A percentile compares a stretch with the other conserved stretches of the same genome.
phyloP scores from a whole-genome alignment of 1,284 basidiomycete genomes.

The Boletus sp. region DNA sequence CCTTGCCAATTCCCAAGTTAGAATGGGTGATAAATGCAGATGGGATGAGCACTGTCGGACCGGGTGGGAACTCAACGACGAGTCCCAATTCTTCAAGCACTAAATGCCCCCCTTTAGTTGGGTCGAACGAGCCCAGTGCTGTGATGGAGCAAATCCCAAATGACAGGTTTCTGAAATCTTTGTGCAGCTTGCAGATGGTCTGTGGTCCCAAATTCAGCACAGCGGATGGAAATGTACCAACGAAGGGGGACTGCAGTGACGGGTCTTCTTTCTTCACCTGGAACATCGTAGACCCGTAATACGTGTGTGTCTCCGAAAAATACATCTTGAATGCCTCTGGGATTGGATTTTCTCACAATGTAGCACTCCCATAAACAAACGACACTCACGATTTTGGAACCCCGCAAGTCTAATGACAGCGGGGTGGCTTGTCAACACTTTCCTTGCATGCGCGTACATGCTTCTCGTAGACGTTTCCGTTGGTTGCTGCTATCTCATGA shows the following conservation, averaged over 20 bases:
- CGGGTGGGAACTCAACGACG: no score
- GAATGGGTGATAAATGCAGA: background rate
- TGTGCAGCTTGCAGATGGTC: background rate
- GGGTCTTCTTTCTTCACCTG: background rate
- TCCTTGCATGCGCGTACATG: background rate
- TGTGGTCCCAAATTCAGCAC: background rate
- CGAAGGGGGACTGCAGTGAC: background rate
- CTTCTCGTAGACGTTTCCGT: background rate
- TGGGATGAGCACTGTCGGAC: background rate
- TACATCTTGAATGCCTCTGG: background rate
- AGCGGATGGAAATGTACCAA: background rate
- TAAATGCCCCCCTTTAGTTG: background rate
- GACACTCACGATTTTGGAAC: background rate
- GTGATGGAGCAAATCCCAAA: background rate
- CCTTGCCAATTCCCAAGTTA: background rate
- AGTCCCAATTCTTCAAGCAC: background rate
- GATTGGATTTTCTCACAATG: background rate
- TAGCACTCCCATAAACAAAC: no score
- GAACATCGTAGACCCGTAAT: background rate
- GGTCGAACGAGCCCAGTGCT: background rate
- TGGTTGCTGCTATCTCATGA: background rate
- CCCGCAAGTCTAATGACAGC: background rate
- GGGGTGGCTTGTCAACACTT: background rate
- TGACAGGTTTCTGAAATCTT: background rate
- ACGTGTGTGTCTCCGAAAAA: background rate